These are phyloP conservation scores for Trichosporon asahii DNA, from an alignment of 1,284 basidiomycete genomes.

Conservation along the genomic window DNA sequence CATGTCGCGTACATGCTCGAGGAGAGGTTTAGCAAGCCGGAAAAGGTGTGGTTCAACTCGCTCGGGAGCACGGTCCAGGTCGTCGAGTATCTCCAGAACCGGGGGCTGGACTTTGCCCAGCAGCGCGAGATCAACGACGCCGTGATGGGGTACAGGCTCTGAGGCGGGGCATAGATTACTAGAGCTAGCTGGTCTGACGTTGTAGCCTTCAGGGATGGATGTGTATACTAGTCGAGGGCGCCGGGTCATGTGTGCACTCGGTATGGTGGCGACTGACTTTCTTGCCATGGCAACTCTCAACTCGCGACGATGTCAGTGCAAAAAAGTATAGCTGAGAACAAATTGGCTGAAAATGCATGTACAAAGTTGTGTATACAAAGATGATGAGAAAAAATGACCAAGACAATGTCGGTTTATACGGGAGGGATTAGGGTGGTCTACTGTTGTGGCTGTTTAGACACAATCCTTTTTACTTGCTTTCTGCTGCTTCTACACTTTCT, in stretches of 20 bases:
- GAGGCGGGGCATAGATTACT: background rate
- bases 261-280: background rate
- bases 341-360: conserved; percentile 1
- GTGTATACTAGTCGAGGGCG: too few relatives aligned
- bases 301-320: too few relatives aligned
- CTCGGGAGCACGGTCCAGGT: conserved; percentile 54
- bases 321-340: background rate
- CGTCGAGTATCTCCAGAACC: conserved; percentile 55
- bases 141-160: background rate
- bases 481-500: background rate
- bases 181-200: too few relatives aligned
- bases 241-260: too few relatives aligned
- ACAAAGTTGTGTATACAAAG: conserved; percentile 6
- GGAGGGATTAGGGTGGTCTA: background rate
- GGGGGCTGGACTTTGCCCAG: conserved; percentile 42
- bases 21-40: conserved; percentile 51
- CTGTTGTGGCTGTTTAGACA: background rate
- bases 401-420: background rate
- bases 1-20: conserved; percentile 61
- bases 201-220: too few relatives aligned
- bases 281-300: too few relatives aligned
- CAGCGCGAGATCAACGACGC: conserved; percentile 10
- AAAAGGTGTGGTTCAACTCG: conserved; percentile 57
- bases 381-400: background rate
- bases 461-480: background rate